These are phyloP conservation scores for Auricularia sp. DNA, from an alignment of 768 basidiomycete species.

Conservation along the genomic window DNA sequence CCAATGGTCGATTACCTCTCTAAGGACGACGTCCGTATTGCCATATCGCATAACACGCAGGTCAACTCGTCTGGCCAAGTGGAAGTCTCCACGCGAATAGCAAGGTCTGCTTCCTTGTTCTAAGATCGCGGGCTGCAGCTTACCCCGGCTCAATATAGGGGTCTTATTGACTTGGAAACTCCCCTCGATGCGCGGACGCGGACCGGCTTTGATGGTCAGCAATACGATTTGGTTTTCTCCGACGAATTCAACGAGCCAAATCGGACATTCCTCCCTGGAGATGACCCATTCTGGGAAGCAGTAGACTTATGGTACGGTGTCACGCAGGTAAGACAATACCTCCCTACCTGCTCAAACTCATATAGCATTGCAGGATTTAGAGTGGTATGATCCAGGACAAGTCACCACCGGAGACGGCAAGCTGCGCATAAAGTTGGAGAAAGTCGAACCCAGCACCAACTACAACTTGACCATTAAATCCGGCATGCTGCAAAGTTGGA, in stretches of 20 bases:
- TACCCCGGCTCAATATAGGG: background rate
- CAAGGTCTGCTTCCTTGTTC: constrained; percentile 17
- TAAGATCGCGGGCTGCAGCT: background rate
- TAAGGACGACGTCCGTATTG: constrained; percentile 24
- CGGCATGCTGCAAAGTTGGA: constrained; percentile 60
- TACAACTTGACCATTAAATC: constrained; percentile 67
- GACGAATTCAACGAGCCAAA: constrained; percentile 81
- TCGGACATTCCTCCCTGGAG: constrained; percentile 73
- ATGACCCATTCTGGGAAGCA: constrained; percentile 88
- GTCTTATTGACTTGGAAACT: constrained; percentile 69
- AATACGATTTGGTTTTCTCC: constrained; percentile 66
- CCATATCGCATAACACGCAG: constrained; percentile 51
- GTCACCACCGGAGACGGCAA: constrained; percentile 64
- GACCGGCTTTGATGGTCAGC: constrained; percentile 39
- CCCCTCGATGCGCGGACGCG: constrained; percentile 46
- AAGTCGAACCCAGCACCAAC: constrained; percentile 39
- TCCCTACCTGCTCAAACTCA: background rate
- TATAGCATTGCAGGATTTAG: constrained; percentile 37
- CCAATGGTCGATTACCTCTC: constrained; percentile 69
- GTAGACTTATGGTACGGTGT: constrained; percentile 36
- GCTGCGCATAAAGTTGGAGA: constrained; percentile 62
- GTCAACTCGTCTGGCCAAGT: constrained; percentile 65
- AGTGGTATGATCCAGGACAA: constrained; percentile 84
- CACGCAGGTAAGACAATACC: background rate
- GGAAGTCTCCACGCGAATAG: constrained; percentile 43